Base-by-base conservation (phyloP, 768 basidiomycete genomes). In the Podaxis sp. region DNA sequence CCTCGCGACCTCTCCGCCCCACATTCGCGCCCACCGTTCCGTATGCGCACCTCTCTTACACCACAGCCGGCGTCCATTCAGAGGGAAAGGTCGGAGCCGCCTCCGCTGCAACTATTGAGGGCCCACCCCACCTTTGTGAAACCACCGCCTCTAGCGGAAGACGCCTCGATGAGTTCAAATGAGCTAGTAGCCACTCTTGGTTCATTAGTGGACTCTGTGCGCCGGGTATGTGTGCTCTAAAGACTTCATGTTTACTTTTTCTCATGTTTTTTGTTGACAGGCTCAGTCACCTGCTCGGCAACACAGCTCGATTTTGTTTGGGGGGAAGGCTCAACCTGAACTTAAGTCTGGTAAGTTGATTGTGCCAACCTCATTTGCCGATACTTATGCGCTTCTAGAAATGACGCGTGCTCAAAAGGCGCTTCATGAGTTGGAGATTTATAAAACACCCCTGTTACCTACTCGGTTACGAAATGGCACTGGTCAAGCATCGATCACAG, bases 361-460 rank as follows among this genome's bases (percentile, higher is more conserved):
- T 40, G 3, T 51, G 13, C 46, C 30, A 26, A 17, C 24, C 26
- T 46, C 44, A 22, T 44, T 54, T 15, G 46, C 26, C 22, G 44
- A 51, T 48, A n/a, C 58, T 58, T 28, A 49, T 44, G 41, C 17
- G 10, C 65, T 56, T 54, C 63, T 46, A 37, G 50, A 77, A 15
- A 71, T 76, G 66, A 84, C 80, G 49, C 78, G 85, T 17, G 86
- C 89, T 20, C 87, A 91, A 74, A 80, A 82, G 62, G 87, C 87
- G 15, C 77, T 93, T 4, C 86, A 88, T 48, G 87, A 89, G 67
- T 76, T 91, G 50, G 90, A 92, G 65, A 80, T 89, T 33, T 93
- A 91, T 78, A 89, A 87, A 75, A 93, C 89, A 0, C 91, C 91
- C 5, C 80, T 93, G 50, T 67, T 91, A 15, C 89, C 91, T 11